Percentiles rank a stretch among this genome's conserved stretches.
phyloP scores from a whole-genome alignment of 148 eudicot genomes.

The Euryodendron excelsum region DNA sequence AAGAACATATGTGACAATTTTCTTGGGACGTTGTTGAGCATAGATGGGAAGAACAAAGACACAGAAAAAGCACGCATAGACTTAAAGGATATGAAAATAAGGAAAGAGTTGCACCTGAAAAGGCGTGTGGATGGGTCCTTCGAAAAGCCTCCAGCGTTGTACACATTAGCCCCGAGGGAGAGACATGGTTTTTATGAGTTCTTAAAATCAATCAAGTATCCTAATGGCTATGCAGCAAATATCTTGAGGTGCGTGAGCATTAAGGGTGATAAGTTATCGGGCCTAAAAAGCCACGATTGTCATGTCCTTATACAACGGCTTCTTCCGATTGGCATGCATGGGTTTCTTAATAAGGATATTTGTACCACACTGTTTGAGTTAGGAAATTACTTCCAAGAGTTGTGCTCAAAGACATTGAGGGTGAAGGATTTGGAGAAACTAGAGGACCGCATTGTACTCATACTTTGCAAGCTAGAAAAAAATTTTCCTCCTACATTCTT shows the following conservation, averaged over 20 bases:
- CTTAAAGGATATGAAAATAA: not conserved
- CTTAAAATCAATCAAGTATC: not conserved
- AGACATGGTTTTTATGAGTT: not conserved
- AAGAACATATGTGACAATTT: constrained; percentile 3
- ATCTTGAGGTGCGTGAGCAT: not conserved
- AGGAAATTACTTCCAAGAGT: not conserved
- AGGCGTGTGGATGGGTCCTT: not conserved
- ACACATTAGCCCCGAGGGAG: not conserved
- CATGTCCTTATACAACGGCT: not conserved
- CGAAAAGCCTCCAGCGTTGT: not conserved
- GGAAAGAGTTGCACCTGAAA: not conserved
- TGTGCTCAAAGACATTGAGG: not conserved
- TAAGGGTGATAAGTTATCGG: not conserved
- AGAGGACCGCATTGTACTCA: not conserved
- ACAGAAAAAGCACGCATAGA: no score
- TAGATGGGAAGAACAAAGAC: not conserved
- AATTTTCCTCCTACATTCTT: constrained; percentile 14
- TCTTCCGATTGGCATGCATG: not conserved
- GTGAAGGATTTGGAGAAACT: not conserved
- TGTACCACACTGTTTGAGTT: not conserved
- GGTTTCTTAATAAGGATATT: not conserved
- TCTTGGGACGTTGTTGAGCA: not conserved
- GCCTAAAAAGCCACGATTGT: not conserved
- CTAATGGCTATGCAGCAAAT: not conserved
- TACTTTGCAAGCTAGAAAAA: constrained; percentile 6